phyloP scores from a whole-genome alignment of 805 yeast species.

The Candida pseudofarinosa region DNA sequence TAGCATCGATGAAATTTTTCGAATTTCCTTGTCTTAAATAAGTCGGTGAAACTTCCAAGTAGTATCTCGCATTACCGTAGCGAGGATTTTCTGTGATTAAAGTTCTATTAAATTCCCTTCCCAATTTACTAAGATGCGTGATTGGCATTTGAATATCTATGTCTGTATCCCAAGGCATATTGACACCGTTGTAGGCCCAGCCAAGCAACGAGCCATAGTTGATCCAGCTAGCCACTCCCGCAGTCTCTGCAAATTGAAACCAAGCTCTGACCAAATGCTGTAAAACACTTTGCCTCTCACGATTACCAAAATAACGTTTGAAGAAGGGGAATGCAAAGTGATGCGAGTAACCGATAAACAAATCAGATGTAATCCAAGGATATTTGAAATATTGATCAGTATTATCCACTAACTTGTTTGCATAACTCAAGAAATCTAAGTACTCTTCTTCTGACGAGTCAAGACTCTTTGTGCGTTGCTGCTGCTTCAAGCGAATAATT shows the following conservation, averaged over 20 bases:
- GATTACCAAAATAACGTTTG: constrained; percentile 28
- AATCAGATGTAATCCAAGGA: constrained; percentile 37
- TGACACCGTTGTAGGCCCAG: constrained; percentile 29
- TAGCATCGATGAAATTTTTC: constrained; percentile 31
- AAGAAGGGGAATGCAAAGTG: constrained; percentile 35
- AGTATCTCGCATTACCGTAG: constrained; percentile 25
- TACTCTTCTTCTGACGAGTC: constrained; percentile 17
- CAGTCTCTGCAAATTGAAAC: constrained; percentile 33
- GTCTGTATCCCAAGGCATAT: constrained; percentile 32
- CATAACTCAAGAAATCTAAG: constrained; percentile 25
- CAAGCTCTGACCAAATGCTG: constrained; percentile 35
- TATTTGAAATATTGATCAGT: constrained; percentile 34
- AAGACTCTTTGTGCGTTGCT: constrained; percentile 10
- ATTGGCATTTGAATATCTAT: constrained; percentile 27
- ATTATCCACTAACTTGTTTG: constrained; percentile 18
- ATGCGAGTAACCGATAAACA: constrained; percentile 30
- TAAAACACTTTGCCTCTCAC: constrained; percentile 34
- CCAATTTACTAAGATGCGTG: constrained; percentile 19
- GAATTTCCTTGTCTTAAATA: constrained; percentile 41
- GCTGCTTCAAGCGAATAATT: constrained; percentile 20
- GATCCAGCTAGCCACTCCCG: constrained; percentile 25
- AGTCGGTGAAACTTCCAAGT: constrained; percentile 22
- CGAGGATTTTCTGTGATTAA: constrained; percentile 26
- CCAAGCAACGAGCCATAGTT: constrained; percentile 27
- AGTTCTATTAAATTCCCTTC: constrained; percentile 19